These are phyloP conservation scores for Fusarium sp. DNA, from an alignment of 2,329 filamentous ascomycete species.

Conservation along the genomic window DNA sequence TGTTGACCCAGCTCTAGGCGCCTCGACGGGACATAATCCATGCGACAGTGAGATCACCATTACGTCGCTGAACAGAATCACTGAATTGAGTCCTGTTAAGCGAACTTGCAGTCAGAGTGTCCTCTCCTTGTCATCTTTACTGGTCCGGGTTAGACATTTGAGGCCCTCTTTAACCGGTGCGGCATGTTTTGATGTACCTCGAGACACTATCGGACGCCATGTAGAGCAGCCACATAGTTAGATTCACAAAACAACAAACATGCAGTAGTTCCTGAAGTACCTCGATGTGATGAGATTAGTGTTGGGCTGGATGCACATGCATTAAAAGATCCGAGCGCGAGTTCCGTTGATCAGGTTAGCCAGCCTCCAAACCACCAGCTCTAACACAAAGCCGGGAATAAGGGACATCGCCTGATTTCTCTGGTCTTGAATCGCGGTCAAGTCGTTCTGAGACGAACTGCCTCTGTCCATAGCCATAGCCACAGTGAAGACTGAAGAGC, in stretches of 20 bases:
- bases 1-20: neutral
- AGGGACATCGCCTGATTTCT: fast-evolving
- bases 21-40: neutral
- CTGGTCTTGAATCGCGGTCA: neutral
- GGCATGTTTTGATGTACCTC: fast-evolving
- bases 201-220: neutral
- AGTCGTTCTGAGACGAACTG: neutral
- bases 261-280: neutral
- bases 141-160: neutral
- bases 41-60: neutral
- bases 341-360: fast-evolving
- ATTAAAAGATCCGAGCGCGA: neutral
- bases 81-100: neutral
- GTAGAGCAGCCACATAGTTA: neutral
- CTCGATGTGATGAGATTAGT: fast-evolving
- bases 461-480: neutral
- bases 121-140: neutral
- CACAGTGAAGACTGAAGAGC: neutral
- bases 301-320: too few relatives aligned
- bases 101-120: neutral
- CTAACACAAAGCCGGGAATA: fast-evolving
- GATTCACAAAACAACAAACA: fast-evolving
- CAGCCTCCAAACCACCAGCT: neutral
- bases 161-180: neutral
- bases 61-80: neutral